Conservation (phyloP, 257 asterid species). For the Rauvolfia tetraphylla region DNA sequence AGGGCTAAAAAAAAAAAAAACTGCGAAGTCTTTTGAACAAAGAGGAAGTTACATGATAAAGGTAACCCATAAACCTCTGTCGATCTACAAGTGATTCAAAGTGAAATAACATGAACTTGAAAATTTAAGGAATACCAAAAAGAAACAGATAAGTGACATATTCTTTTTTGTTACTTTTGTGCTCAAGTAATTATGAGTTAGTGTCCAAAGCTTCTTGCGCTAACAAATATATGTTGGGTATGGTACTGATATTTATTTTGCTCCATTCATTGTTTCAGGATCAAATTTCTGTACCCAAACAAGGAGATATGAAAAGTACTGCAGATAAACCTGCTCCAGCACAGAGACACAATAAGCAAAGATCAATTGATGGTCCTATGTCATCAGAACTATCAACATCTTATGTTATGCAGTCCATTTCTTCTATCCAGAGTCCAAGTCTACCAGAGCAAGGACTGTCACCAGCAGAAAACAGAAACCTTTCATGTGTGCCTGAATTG, state of each 20-base stretch:
- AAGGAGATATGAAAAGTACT: conserved; percentile 23
- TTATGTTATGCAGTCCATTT: conserved; percentile 40
- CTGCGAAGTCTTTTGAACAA: not conserved
- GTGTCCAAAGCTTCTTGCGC: not conserved
- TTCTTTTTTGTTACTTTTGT: not conserved
- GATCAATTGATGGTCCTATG: conserved; percentile 28
- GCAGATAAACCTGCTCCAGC: conserved; percentile 30
- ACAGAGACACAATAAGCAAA: conserved; percentile 24
- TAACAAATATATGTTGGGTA: not conserved
- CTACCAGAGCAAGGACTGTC: conserved; percentile 29
- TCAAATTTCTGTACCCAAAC: conserved; percentile 27
- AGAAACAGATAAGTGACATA: not conserved
- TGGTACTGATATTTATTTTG: conserved; percentile 1
- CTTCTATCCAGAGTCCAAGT: conserved; percentile 41
- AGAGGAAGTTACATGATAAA: not conserved
- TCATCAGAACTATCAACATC: conserved; percentile 42
- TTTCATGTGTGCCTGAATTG: conserved; percentile 21
- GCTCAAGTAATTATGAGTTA: not conserved
- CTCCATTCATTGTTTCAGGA: conserved; percentile 32
- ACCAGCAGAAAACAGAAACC: conserved; percentile 33
- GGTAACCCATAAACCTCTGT: not conserved
- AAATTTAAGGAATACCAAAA: not conserved
- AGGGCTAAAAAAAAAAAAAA: not conserved
- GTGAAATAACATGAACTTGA: not conserved
- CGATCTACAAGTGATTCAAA: not conserved